Conservation (phyloP, 1,284 basidiomycete genomes). For the Ganoderma lucidum region DNA sequence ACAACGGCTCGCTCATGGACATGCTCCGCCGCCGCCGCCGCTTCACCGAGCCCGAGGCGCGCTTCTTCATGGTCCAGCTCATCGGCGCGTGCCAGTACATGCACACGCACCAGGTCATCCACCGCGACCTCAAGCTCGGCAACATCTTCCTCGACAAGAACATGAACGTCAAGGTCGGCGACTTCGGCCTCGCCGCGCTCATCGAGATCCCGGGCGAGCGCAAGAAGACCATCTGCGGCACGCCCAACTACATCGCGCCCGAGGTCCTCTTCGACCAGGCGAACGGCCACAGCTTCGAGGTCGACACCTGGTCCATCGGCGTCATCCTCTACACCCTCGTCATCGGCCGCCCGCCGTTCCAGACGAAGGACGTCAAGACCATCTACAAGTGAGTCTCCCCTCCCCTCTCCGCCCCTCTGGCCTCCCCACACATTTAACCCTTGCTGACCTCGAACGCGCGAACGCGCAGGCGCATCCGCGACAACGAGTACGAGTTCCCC, state of each 20-base stretch:
- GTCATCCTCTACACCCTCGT: slow-evolving; percentile 97
- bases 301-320: slow-evolving; percentile 98
- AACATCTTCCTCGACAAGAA: slow-evolving; percentile 93
- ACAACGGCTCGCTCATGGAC: slow-evolving; percentile 90
- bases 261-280: slow-evolving; percentile 97
- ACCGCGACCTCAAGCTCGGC: slow-evolving; percentile 95
- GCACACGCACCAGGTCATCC: slow-evolving; percentile 95
- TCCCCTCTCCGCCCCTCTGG: not conserved
- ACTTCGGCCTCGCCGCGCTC: slow-evolving; percentile 96
- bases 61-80: slow-evolving; percentile 94
- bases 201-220: slow-evolving; percentile 96
- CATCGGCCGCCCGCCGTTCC: slow-evolving; percentile 95
- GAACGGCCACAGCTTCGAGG: slow-evolving; percentile 97
- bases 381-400: slow-evolving; percentile 80
- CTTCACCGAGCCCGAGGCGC: slow-evolving; percentile 92
- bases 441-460: slow-evolving; percentile 11
- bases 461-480: slow-evolving; percentile 80
- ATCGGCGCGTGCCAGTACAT: slow-evolving; percentile 97
- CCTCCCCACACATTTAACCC: too few relatives aligned
- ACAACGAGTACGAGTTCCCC: slow-evolving; percentile 96
- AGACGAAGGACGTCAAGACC: slow-evolving; percentile 96
- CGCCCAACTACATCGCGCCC: slow-evolving; percentile 98
- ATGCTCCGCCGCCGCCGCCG: slow-evolving; percentile 89
- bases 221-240: slow-evolving; percentile 99
- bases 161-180: slow-evolving; percentile 97